phyloP scores from a whole-genome alignment of 176 grass and related monocot species.

The Oryza punctata region DNA sequence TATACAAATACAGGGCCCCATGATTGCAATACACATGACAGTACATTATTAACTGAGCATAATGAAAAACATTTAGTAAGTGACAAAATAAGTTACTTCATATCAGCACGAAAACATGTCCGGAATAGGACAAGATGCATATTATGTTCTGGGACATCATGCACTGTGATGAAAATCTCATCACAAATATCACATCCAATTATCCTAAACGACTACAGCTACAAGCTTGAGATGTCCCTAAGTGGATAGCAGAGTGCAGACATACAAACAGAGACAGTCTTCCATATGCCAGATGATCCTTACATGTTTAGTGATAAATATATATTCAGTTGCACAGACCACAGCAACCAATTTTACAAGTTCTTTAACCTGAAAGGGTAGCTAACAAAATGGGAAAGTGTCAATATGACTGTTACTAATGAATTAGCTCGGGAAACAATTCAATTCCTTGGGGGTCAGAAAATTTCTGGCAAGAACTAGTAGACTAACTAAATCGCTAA shows the following conservation, averaged over 20 bases:
- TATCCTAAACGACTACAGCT: constrained; percentile 4
- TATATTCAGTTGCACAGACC: too few species aligned
- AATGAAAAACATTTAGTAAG: not conserved
- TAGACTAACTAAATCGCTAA: too few species aligned
- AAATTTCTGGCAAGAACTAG: not conserved
- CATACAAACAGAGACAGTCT: not conserved
- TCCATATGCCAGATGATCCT: not conserved
- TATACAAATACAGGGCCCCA: not conserved
- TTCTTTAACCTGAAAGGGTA: not conserved
- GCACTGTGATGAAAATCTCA: not conserved
- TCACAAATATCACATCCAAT: not conserved
- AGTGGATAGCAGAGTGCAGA: not conserved
- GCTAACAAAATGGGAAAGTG: constrained; percentile 18
- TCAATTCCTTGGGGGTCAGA: not conserved
- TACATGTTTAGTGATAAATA: too few species aligned
- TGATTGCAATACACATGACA: not conserved
- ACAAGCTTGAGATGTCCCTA: not conserved
- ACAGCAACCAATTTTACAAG: too few species aligned
- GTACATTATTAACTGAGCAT: not conserved
- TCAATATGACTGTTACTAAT: not conserved
- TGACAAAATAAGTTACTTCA: not conserved
- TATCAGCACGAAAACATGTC: not conserved
- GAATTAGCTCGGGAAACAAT: not conserved
- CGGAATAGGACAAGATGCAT: not conserved
- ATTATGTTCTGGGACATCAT: not conserved